Evolutionary conservation across 148 eudicot genomes (phyloP).

Genomic region (Mesembryanthemum crystallinum): DNA sequence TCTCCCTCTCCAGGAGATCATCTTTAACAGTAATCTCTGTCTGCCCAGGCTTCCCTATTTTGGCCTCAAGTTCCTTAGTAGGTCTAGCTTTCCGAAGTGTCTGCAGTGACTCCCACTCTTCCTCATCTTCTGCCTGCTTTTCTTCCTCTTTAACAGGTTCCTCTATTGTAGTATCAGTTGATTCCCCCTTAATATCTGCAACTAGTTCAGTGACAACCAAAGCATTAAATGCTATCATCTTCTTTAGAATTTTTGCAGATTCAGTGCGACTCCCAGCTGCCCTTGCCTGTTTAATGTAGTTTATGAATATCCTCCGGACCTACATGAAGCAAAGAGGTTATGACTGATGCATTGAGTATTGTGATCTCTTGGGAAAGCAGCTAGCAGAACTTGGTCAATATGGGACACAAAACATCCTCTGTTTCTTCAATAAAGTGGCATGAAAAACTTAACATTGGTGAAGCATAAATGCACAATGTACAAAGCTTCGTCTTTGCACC

Average conservation of each 20-base stretch:
- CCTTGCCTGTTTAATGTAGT: constrained; percentile 69
- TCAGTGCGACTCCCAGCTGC: constrained; percentile 61
- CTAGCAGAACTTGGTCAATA: no score
- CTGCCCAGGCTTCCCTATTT: constrained; percentile 50
- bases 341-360: constrained; percentile 1
- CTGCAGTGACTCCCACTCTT: constrained; percentile 79
- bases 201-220: constrained; percentile 78
- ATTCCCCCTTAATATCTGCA: constrained; percentile 82
- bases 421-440: no score
- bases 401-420: no score
- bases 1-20: constrained; percentile 75
- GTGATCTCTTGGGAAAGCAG: neutral
- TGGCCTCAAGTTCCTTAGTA: constrained; percentile 36
- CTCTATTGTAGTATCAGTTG: constrained; percentile 44
- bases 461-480: no score
- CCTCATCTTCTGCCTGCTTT: constrained; percentile 43
- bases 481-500: no score
- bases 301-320: constrained; percentile 74
- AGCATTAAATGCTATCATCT: constrained; percentile 79
- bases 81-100: constrained; percentile 61
- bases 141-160: constrained; percentile 52
- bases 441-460: no score
- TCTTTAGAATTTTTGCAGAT: constrained; percentile 69
- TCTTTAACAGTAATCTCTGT: constrained; percentile 75
- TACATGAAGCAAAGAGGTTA: constrained; percentile 27